These are phyloP conservation scores for Middelhovenomyces tepae DNA, from an alignment of 805 yeast genomes.

Conservation along the genomic window DNA sequence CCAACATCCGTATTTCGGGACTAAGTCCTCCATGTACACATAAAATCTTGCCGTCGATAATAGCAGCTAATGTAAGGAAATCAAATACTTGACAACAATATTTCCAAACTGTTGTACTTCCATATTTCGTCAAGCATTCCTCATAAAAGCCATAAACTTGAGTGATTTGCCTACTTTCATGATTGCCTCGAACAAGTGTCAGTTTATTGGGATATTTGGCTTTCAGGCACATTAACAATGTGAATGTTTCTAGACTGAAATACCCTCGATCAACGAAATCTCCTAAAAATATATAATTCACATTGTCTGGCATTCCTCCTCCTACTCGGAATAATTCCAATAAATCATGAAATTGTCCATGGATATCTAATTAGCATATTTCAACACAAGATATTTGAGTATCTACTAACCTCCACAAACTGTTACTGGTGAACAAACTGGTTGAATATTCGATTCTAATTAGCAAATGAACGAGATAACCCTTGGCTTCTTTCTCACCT, in stretches of 20 bases:
- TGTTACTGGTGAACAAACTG: slow-evolving; percentile 87
- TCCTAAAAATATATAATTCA: slow-evolving; percentile 80
- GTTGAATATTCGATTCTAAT: slow-evolving; percentile 79
- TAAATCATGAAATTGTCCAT: slow-evolving; percentile 95
- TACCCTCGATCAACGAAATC: slow-evolving; percentile 98
- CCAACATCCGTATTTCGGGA: slow-evolving; percentile 95
- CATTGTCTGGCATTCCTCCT: slow-evolving; percentile 85
- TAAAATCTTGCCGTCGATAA: slow-evolving; percentile 85
- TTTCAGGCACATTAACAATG: slow-evolving; percentile 85
- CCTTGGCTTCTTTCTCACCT: slow-evolving; percentile 17
- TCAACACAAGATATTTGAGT: not conserved
- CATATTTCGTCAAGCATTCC: slow-evolving; percentile 88
- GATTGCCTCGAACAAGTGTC: slow-evolving; percentile 94
- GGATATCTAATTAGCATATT: no score
- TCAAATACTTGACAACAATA: slow-evolving; percentile 95
- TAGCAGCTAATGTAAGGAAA: slow-evolving; percentile 87
- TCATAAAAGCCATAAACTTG: slow-evolving; percentile 98
- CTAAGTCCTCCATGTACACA: slow-evolving; percentile 98
- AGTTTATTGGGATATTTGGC: slow-evolving; percentile 78
- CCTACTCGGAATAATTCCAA: slow-evolving; percentile 81
- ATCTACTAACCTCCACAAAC: slow-evolving; percentile 68
- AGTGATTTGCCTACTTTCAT: slow-evolving; percentile 95
- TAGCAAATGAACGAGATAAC: slow-evolving; percentile 2
- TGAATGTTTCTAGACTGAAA: slow-evolving; percentile 88
- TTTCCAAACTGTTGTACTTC: slow-evolving; percentile 92